Conservation (phyloP, 495 filamentous ascomycete genomes). For the Xylaria palmicola region DNA sequence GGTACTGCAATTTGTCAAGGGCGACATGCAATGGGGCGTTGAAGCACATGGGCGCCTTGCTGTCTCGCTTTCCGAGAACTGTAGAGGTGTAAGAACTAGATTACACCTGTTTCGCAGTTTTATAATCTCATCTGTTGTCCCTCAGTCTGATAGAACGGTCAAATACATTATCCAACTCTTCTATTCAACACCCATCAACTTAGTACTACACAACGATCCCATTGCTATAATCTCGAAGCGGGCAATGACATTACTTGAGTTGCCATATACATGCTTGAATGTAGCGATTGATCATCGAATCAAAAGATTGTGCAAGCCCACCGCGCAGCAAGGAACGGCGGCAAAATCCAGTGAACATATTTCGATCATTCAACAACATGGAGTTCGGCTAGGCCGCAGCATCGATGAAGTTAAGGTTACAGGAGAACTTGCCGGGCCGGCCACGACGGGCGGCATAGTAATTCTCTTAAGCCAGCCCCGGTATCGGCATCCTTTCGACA, state of each 20-base stretch:
- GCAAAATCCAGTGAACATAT: background rate
- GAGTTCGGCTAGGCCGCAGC: background rate
- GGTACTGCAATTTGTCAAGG: too few relatives aligned
- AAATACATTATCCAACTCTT: too few relatives aligned
- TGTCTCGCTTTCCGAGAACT: too few relatives aligned
- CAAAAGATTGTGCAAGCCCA: background rate
- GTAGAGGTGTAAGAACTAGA: too few relatives aligned
- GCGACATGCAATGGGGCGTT: too few relatives aligned
- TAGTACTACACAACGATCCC: too few relatives aligned
- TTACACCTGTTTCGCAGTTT: too few relatives aligned
- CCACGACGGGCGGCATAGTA: background rate
- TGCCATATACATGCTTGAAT: background rate
- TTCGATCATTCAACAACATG: background rate
- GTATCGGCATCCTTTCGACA: background rate
- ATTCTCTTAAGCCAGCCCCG: background rate
- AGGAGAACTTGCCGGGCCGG: background rate
- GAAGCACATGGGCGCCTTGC: too few relatives aligned
- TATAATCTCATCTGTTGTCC: too few relatives aligned
- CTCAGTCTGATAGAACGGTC: too few relatives aligned
- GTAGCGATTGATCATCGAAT: constrained; percentile 1
- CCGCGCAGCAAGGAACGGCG: background rate
- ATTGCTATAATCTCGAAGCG: too few relatives aligned
- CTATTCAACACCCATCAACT: too few relatives aligned
- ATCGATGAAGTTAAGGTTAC: background rate
- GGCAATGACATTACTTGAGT: background rate